Evolutionary conservation across 352 stramenopile species (phyloP), one percentile per base, ranked within the genome.

Genomic region (Phytophthora constricta): DNA sequence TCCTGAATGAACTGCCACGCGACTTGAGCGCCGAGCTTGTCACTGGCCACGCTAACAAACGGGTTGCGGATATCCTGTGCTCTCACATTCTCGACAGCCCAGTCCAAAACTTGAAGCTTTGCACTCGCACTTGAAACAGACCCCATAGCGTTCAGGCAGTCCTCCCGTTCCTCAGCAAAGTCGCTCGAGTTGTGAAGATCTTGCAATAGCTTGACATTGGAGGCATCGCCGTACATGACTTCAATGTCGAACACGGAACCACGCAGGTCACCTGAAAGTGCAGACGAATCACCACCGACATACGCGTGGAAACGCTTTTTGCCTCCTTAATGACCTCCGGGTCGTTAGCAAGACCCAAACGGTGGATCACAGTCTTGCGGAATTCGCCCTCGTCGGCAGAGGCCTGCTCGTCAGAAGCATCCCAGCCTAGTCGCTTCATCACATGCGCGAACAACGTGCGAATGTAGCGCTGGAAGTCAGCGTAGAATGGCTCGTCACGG

Each of bases 101-200:
- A 97, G 47, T 93, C 78, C n/a, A 97, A 74, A 13, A 91, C 79
- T 48, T 87, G 75, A 31, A 69, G 70, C 63, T 95, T 87, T 5
- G 76, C 34, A 13, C 58, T 39, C 20, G 70, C 53, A 43, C 77
- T 58, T 20, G 77, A 72, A 13, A 91, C 74, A 26, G 59, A 75
- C 8, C 86, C 86, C 46, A 96, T 79, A 3, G 79, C 79, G 14
- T 57, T 22, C 34, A 95, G 58, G 42, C 76, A 91, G 63, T 92
- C 81, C 14, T 71, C 68, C 31, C 87, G 87, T 65, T 94, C 76
- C 54, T 95, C 84, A 0, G 72, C 76, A 58, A 91, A 83, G 34
- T 91, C 80, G 23, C 76, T 88, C 53, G 69, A 72, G 55, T 85
- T 79, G 70, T 91, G 86, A 37, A 93, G 57, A 11, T 84, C 50